Evolutionary conservation across 441 rosid genomes (phyloP).

Genomic region (Erodium moschatum): DNA sequence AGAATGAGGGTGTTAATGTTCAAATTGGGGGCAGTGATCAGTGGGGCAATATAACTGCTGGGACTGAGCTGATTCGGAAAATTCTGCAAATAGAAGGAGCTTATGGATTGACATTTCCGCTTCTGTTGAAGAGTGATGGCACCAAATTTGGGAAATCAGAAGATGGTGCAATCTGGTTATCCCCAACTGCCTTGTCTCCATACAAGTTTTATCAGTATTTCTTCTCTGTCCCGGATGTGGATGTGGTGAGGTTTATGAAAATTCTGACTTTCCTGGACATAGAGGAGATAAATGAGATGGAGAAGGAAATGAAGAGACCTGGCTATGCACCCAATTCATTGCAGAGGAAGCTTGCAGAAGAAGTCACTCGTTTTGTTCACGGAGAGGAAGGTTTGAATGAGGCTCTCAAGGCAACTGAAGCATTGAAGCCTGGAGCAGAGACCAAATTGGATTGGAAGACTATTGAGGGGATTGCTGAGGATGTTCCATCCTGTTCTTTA

Average conservation of each 20-base stretch:
- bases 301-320: constrained; percentile 52
- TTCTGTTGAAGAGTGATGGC: constrained; percentile 75
- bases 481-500: constrained; percentile 70
- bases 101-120: constrained; percentile 84
- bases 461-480: constrained; percentile 79
- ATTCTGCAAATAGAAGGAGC: constrained; percentile 61
- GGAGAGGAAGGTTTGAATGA: constrained; percentile 80
- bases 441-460: constrained; percentile 83
- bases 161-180: constrained; percentile 93
- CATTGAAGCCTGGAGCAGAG: constrained; percentile 83
- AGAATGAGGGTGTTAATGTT: constrained; percentile 64
- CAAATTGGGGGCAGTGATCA: constrained; percentile 98
- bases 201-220: constrained; percentile 91
- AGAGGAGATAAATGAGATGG: constrained; percentile 56
- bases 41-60: constrained; percentile 94
- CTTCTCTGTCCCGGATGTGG: constrained; percentile 77
- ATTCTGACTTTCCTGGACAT: constrained; percentile 64
- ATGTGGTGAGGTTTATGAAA: constrained; percentile 66
- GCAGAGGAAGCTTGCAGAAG: constrained; percentile 81
- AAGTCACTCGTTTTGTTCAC: constrained; percentile 83
- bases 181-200: constrained; percentile 62
- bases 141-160: constrained; percentile 91
- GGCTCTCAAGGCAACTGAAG: constrained; percentile 84
- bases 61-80: constrained; percentile 77
- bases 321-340: constrained; percentile 65